Conservation (phyloP, 1,284 basidiomycete species). For the Moesziomyces parantarcticus region DNA sequence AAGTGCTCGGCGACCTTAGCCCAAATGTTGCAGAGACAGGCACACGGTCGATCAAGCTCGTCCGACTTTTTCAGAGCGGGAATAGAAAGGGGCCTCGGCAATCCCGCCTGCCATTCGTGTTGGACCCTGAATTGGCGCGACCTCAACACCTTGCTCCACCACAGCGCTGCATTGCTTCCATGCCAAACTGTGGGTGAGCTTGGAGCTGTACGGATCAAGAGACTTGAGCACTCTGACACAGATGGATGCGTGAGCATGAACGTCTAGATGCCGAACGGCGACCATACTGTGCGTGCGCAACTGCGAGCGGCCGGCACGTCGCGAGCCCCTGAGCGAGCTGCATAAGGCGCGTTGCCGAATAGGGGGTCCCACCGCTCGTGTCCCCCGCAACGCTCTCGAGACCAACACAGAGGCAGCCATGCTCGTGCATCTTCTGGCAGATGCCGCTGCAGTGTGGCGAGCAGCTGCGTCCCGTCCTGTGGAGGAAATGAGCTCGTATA, state of each 20-base stretch:
- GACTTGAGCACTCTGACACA: neutral
- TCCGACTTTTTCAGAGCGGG: neutral
- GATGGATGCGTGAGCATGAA: neutral
- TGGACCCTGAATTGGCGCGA: slow-evolving; percentile 9
- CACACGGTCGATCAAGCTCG: no score
- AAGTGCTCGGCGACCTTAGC: no score
- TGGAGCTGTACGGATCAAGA: no score
- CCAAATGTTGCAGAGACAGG: no score
- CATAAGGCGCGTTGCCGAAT: slow-evolving; percentile 15
- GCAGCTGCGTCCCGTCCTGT: no score
- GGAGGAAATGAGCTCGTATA: neutral
- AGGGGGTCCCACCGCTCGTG: slow-evolving; percentile 8
- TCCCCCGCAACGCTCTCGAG: slow-evolving; percentile 6
- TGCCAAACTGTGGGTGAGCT: no score
- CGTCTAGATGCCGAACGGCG: no score
- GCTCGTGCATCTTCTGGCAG: neutral
- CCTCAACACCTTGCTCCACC: slow-evolving; percentile 1
- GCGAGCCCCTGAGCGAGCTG: slow-evolving; percentile 32
- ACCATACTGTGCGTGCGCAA: neutral
- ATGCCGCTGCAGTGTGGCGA: neutral
- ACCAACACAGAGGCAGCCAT: neutral
- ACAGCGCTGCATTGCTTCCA: no score
- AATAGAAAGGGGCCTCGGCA: slow-evolving; percentile 19
- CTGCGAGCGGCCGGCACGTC: neutral
- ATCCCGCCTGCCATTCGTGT: neutral